Evolutionary conservation across 441 rosid species (phyloP).

Genomic region (Pelargonium myrrhifolium): DNA sequence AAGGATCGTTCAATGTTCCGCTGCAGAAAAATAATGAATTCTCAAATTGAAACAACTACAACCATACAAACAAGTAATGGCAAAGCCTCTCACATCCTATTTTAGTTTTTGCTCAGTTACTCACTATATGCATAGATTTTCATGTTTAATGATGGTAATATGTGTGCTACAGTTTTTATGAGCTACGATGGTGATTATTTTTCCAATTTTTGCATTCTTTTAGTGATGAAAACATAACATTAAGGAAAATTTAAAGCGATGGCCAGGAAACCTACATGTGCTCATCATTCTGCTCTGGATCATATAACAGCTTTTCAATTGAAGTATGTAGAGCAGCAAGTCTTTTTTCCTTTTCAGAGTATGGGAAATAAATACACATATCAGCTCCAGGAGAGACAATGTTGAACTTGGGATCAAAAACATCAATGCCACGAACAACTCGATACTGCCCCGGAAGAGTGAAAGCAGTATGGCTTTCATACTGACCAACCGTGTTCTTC

Average conservation of each 20-base stretch:
- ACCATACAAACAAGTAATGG: too few species aligned
- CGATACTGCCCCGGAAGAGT: conserved; percentile 86
- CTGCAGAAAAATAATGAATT: conserved; percentile 31
- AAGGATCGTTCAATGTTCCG: conserved; percentile 59
- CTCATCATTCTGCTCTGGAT: conserved; percentile 64
- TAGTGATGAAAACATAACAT: not conserved
- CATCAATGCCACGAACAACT: conserved; percentile 87
- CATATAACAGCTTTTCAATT: conserved; percentile 66
- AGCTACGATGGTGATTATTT: not conserved
- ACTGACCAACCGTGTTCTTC: conserved; percentile 82
- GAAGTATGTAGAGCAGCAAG: conserved; percentile 76
- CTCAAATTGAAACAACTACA: too few species aligned
- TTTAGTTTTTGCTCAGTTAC: too few species aligned
- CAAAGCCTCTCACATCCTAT: not conserved
- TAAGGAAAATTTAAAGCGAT: not conserved
- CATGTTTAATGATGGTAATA: too few species aligned
- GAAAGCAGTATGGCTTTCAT: conserved; percentile 76
- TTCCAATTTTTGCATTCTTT: not conserved
- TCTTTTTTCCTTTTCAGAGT: conserved; percentile 45
- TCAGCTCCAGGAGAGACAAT: conserved; percentile 93
- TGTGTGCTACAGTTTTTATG: not conserved
- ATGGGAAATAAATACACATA: conserved; percentile 81
- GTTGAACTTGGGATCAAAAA: conserved; percentile 91
- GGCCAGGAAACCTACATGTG: conserved; percentile 46
- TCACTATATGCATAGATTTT: too few species aligned